Evolutionary conservation across 169 alveolate genomes (phyloP).

Genomic region (Plasmodium coatneyi): DNA sequence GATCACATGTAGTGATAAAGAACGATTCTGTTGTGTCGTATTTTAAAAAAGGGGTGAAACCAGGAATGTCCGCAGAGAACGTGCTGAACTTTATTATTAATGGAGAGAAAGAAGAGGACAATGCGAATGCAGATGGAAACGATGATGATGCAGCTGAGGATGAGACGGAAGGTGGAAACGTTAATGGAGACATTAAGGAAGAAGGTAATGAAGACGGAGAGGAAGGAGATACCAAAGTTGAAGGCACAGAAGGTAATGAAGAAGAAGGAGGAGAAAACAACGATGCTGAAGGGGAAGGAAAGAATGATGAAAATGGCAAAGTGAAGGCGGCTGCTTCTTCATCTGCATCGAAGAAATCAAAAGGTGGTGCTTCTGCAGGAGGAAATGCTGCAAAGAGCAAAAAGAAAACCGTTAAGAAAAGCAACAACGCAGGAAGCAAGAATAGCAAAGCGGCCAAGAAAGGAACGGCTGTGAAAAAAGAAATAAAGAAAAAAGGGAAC

Average conservation of each 20-base stretch:
- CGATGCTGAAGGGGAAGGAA: neutral
- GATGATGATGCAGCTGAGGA: neutral
- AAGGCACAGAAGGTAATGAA: neutral
- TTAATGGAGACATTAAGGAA: neutral
- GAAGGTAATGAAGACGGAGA: neutral
- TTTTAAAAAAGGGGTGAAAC: conserved; percentile 81
- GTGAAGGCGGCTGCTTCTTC: neutral
- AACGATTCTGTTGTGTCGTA: conserved; percentile 76
- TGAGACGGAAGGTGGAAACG: neutral
- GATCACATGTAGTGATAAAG: conserved; percentile 80
- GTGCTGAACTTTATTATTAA: conserved; percentile 20
- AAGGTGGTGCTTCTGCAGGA: neutral
- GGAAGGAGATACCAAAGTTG: neutral
- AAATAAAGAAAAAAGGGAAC: conserved; percentile 10
- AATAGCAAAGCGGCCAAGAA: conserved; percentile 25
- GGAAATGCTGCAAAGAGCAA: neutral
- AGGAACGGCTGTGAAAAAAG: conserved; percentile 8
- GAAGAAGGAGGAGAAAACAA: neutral
- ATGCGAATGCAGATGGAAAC: neutral
- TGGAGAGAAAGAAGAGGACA: conserved; percentile 21
- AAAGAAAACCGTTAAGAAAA: neutral
- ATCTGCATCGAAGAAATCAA: neutral
- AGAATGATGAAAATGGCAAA: neutral
- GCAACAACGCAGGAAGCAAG: neutral
- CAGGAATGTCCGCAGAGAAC: conserved; percentile 44